Conservation (phyloP, 768 basidiomycete species). For the Suillus tomentosus region DNA sequence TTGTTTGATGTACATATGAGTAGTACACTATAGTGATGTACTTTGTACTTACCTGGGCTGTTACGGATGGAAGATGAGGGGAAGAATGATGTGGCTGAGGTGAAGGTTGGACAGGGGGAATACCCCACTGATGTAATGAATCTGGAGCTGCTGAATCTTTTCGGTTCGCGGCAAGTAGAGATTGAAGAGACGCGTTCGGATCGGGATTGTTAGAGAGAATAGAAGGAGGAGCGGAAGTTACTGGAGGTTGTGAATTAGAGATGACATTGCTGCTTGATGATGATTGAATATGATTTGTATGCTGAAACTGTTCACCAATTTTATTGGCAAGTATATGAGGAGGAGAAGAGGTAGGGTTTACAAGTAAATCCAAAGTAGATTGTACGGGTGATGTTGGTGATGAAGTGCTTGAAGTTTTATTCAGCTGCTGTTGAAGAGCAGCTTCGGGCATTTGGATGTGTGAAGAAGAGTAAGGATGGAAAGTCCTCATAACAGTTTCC, state of each 20-base stretch:
- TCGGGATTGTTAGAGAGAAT: slow-evolving; percentile 41
- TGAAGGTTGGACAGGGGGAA: slow-evolving; percentile 25
- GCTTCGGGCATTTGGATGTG: slow-evolving; percentile 44
- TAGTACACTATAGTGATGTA: slow-evolving; percentile 27
- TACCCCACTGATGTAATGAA: slow-evolving; percentile 40
- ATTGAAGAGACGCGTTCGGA: slow-evolving; percentile 42
- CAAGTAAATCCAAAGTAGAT: slow-evolving; percentile 42
- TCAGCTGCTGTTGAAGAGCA: slow-evolving; percentile 30
- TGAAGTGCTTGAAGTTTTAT: slow-evolving; percentile 38
- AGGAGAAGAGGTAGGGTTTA: slow-evolving; percentile 31
- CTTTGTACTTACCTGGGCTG: slow-evolving; percentile 41
- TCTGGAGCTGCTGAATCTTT: slow-evolving; percentile 36
- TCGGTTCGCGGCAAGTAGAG: slow-evolving; percentile 36
- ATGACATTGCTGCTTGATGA: slow-evolving; percentile 29
- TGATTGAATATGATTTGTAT: slow-evolving; percentile 25
- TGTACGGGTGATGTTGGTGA: slow-evolving; percentile 46
- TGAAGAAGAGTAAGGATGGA: slow-evolving; percentile 45
- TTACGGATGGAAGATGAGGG: slow-evolving; percentile 30
- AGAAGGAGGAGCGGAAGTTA: slow-evolving; percentile 33
- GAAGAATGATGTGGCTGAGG: slow-evolving; percentile 32
- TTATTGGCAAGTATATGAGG: slow-evolving; percentile 34
- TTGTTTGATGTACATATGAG: slow-evolving; percentile 15
- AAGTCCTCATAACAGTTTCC: slow-evolving; percentile 46
- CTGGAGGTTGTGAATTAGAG: slow-evolving; percentile 32
- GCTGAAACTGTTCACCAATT: slow-evolving; percentile 36